These are phyloP conservation scores for Trichocladium antarcticum DNA, from an alignment of 495 filamentous ascomycete species.

Conservation along the genomic window DNA sequence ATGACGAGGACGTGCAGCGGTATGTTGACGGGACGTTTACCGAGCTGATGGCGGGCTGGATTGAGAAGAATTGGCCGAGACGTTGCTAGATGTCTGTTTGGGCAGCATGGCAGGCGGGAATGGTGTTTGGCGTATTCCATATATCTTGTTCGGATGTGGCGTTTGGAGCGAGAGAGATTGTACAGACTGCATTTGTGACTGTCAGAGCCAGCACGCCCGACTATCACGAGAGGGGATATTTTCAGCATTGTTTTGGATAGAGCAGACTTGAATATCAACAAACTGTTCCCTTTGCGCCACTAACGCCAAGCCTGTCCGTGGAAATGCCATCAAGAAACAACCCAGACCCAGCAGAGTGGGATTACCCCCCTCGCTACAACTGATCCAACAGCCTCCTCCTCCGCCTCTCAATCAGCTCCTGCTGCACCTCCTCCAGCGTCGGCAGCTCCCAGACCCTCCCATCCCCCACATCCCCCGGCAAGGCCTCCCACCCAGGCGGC, in stretches of 20 bases:
- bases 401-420: slow-evolving; percentile 82
- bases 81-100: slow-evolving; percentile 27
- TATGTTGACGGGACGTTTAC: slow-evolving; percentile 67
- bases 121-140: too few relatives aligned
- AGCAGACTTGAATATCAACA: neutral
- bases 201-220: too few relatives aligned
- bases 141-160: neutral
- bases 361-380: slow-evolving; percentile 17
- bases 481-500: slow-evolving; percentile 61
- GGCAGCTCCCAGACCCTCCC: slow-evolving; percentile 78
- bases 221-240: too few relatives aligned
- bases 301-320: slow-evolving; percentile 16
- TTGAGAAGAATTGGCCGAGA: slow-evolving; percentile 62
- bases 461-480: slow-evolving; percentile 80
- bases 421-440: slow-evolving; percentile 76
- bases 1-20: slow-evolving; percentile 44
- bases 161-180: neutral
- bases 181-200: too few relatives aligned
- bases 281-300: slow-evolving; percentile 4
- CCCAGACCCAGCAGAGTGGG: neutral
- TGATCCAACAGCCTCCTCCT: slow-evolving; percentile 66
- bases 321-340: slow-evolving; percentile 18
- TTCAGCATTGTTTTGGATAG: neutral
- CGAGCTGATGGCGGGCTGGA: slow-evolving; percentile 63
- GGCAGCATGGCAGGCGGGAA: too few relatives aligned